Evolutionary conservation across 1,139 yeast genomes (phyloP).

Genomic region (Yamadazyma dushanensis): DNA sequence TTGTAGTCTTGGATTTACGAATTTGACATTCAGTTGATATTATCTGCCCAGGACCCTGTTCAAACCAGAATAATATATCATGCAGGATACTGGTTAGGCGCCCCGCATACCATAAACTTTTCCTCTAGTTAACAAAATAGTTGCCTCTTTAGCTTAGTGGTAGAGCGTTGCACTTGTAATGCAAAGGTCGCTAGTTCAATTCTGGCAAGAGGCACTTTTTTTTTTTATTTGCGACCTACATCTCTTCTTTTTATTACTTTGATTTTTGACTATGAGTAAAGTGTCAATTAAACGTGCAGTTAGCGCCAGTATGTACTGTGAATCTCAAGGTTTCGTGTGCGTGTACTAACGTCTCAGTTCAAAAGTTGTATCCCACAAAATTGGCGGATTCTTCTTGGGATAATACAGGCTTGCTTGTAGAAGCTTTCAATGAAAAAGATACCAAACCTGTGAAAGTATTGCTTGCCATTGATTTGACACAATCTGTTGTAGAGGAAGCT

Average conservation of each 20-base stretch:
- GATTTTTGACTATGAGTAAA: constrained; percentile 31
- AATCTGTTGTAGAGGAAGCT: constrained; percentile 85
- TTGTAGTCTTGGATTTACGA: no score
- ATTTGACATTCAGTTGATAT: no score
- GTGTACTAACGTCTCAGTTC: constrained; percentile 35
- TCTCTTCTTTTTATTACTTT: constrained; percentile 27
- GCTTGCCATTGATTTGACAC: constrained; percentile 83
- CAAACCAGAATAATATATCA: no score
- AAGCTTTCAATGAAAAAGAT: constrained; percentile 39
- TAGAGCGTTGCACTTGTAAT: constrained; percentile 96
- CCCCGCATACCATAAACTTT: no score
- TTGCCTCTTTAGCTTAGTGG: constrained; percentile 89
- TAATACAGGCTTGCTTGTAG: constrained; percentile 86
- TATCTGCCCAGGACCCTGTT: no score
- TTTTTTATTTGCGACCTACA: constrained; percentile 11
- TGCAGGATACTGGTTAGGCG: no score
- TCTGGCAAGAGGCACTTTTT: constrained; percentile 78
- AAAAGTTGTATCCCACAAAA: constrained; percentile 67
- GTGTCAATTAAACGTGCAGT: constrained; percentile 48
- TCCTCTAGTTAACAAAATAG: not conserved
- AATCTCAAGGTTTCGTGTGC: not conserved
- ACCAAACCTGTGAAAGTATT: constrained; percentile 47
- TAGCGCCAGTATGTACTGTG: constrained; percentile 37
- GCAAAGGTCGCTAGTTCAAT: constrained; percentile 95
- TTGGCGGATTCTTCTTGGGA: constrained; percentile 92